Evolutionary conservation across 148 eudicot genomes (phyloP).

Genomic region (Chenopodium suecicum): DNA sequence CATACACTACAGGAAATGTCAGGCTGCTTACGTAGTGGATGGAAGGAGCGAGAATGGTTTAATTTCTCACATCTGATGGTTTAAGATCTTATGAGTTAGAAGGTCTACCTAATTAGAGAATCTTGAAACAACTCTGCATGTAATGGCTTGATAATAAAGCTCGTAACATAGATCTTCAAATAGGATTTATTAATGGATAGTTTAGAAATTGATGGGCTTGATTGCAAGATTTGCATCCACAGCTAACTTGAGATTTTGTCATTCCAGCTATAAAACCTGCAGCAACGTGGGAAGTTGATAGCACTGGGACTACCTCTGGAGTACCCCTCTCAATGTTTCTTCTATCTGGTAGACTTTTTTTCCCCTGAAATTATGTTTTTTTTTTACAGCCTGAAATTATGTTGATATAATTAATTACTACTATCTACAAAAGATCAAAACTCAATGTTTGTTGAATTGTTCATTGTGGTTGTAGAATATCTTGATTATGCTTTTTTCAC

Average conservation of each 20-base stretch:
- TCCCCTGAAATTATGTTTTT: conserved; percentile 8
- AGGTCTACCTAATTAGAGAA: not conserved
- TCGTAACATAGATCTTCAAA: not conserved
- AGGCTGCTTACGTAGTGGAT: not conserved
- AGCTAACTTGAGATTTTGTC: conserved; percentile 23
- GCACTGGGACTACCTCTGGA: conserved; percentile 68
- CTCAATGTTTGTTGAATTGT: too few species aligned
- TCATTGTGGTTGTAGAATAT: conserved; percentile 1
- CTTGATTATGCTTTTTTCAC: conserved; percentile 3
- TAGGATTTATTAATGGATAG: not conserved
- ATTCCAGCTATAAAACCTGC: conserved; percentile 67
- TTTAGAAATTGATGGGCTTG: conserved; percentile 1
- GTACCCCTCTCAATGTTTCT: conserved; percentile 86
- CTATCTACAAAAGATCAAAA: not conserved
- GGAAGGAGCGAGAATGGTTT: not conserved
- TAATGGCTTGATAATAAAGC: not conserved
- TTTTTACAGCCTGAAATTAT: not conserved
- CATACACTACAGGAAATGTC: not conserved
- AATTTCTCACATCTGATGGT: not conserved
- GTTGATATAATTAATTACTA: conserved; percentile 6
- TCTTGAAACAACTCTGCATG: not conserved
- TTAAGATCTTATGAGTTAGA: not conserved
- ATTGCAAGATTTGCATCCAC: not conserved
- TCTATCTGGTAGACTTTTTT: conserved; percentile 58
- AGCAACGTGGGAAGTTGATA: conserved; percentile 98